These are phyloP conservation scores for Pseudocercospora cruenta DNA, from an alignment of 2,329 filamentous ascomycete genomes.

Conservation along the genomic window DNA sequence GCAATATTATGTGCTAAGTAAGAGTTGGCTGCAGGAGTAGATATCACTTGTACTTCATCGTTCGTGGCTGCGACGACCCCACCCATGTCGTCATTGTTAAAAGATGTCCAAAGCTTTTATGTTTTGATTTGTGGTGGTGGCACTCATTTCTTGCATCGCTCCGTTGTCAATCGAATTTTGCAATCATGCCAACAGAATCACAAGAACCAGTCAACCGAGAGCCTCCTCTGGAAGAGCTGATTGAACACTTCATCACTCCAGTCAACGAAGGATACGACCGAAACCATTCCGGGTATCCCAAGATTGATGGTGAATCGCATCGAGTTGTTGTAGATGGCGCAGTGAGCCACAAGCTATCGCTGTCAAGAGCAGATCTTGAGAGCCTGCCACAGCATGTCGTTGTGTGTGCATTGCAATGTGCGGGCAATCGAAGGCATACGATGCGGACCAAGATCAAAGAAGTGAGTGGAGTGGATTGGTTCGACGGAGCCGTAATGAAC, in stretches of 20 bases:
- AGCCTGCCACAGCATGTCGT: conserved; percentile 59
- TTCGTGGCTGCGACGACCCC: neutral
- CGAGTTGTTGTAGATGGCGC: conserved; percentile 55
- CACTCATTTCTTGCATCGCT: neutral
- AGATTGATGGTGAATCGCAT: conserved; percentile 39
- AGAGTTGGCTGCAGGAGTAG: neutral
- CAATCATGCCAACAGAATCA: neutral
- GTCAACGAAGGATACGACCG: conserved; percentile 56
- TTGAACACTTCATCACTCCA: conserved; percentile 56
- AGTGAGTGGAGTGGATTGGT: conserved; percentile 64
- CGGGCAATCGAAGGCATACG: conserved; percentile 63
- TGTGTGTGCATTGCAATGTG: conserved; percentile 62
- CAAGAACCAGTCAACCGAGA: conserved; percentile 53
- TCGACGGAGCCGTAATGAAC: conserved; percentile 64
- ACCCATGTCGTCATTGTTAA: neutral
- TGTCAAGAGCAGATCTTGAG: conserved; percentile 53
- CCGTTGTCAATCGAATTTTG: no score
- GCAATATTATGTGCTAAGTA: neutral
- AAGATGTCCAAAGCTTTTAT: neutral
- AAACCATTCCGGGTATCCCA: conserved; percentile 34
- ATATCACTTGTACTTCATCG: neutral
- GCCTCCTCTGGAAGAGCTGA: conserved; percentile 48
- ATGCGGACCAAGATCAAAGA: conserved; percentile 64
- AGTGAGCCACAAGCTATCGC: conserved; percentile 48
- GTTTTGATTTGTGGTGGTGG: neutral